These are phyloP conservation scores for Xylariales sp. DNA, from an alignment of 2,329 filamentous ascomycete genomes.

Conservation along the genomic window DNA sequence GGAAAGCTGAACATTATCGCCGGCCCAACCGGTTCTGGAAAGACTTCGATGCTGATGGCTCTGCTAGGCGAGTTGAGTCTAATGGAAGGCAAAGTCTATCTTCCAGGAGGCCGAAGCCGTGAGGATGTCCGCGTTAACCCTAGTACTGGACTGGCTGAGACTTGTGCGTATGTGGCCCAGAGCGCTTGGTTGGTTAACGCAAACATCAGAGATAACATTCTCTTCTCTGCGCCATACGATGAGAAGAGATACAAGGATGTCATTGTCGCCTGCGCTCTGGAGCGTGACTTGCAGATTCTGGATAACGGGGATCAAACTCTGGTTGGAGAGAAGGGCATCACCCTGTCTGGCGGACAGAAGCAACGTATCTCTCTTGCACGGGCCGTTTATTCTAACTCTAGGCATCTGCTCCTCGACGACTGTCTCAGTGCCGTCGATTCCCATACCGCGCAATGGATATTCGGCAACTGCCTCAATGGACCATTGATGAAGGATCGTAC, in stretches of 20 bases:
- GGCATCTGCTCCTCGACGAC: slow-evolving; percentile 87
- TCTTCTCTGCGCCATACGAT: slow-evolving; percentile 80
- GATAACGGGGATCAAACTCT: slow-evolving; percentile 90
- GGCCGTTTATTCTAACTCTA: slow-evolving; percentile 92
- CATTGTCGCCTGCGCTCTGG: slow-evolving; percentile 83
- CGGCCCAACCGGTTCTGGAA: slow-evolving; percentile 89
- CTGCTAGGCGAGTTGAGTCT: slow-evolving; percentile 94
- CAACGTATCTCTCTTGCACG: slow-evolving; percentile 96
- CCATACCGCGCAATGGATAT: slow-evolving; percentile 97
- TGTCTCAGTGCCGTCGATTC: slow-evolving; percentile 96
- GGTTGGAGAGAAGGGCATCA: slow-evolving; percentile 96
- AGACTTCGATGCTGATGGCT: slow-evolving; percentile 94
- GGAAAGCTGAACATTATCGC: slow-evolving; percentile 90
- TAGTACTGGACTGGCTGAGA: slow-evolving; percentile 82
- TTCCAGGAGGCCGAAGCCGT: slow-evolving; percentile 80
- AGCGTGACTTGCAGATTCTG: slow-evolving; percentile 87
- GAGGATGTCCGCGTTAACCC: slow-evolving; percentile 80
- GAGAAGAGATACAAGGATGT: slow-evolving; percentile 82
- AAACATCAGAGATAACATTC: slow-evolving; percentile 91
- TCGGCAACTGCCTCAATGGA: slow-evolving; percentile 85
- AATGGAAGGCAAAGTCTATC: slow-evolving; percentile 72
- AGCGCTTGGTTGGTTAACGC: slow-evolving; percentile 96
- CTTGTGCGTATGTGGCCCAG: slow-evolving; percentile 93
- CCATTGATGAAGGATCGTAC: slow-evolving; percentile 85
- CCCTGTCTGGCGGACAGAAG: slow-evolving; percentile 94